Evolutionary conservation across 1,139 yeast genomes (phyloP).

Genomic region (Yamadazyma friedrichii): DNA sequence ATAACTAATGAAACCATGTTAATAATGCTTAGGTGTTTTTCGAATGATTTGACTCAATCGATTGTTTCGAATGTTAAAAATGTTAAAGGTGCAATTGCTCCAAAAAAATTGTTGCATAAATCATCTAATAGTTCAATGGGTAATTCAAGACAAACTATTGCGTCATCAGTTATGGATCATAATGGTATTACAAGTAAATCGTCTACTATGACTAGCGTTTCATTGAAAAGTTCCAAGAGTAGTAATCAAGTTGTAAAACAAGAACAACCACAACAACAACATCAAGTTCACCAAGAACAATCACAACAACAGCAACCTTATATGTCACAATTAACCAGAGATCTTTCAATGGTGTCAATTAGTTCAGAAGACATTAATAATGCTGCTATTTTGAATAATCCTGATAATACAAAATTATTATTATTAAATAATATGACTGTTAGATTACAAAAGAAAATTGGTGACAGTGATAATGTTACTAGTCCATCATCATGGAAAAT

Average conservation of each 20-base stretch:
- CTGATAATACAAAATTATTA: constrained; percentile 20
- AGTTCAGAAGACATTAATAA: constrained; percentile 20
- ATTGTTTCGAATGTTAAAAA: constrained; percentile 28
- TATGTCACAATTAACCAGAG: constrained; percentile 11
- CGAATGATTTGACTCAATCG: constrained; percentile 25
- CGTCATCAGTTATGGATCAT: constrained; percentile 38
- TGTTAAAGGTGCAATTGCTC: constrained; percentile 25
- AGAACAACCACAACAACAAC: not conserved
- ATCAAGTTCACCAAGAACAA: not conserved
- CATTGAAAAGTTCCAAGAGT: constrained; percentile 12
- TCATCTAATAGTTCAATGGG: constrained; percentile 19
- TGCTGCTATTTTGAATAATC: constrained; percentile 23
- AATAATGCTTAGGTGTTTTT: constrained; percentile 37
- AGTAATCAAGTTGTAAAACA: not conserved
- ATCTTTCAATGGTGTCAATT: constrained; percentile 16
- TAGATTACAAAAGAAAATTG: constrained; percentile 40
- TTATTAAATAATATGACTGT: constrained; percentile 33
- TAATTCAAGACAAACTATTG: constrained; percentile 31
- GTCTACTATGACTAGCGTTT: constrained; percentile 37
- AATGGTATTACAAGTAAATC: constrained; percentile 26
- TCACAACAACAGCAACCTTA: not conserved
- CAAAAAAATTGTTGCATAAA: constrained; percentile 18
- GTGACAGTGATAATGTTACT: constrained; percentile 28
- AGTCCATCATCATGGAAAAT: constrained; percentile 46
- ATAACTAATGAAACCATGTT: constrained; percentile 28